phyloP scores from a whole-genome alignment of 305 asterid species.

The Solanum hybrid region DNA sequence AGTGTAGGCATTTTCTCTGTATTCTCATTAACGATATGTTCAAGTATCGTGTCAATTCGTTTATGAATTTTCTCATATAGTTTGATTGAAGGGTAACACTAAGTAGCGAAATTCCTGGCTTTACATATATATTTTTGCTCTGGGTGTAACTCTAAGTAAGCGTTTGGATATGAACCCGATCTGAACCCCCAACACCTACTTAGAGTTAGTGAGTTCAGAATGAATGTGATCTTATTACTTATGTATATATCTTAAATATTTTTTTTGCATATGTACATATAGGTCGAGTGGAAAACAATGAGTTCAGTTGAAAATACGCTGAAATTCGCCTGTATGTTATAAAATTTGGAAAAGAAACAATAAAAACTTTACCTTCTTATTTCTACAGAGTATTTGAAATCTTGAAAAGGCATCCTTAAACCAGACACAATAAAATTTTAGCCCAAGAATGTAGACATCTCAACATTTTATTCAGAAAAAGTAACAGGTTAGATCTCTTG shows the following conservation, averaged over 20 bases:
- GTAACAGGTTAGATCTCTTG: not conserved
- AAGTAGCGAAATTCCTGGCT: not conserved
- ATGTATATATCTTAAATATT: not conserved
- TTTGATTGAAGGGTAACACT: constrained; percentile 6
- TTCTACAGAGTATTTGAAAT: not conserved
- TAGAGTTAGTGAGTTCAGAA: not conserved
- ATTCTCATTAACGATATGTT: too few species aligned
- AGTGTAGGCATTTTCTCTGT: too few species aligned
- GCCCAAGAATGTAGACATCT: not conserved
- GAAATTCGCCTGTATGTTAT: not conserved
- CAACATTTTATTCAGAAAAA: not conserved
- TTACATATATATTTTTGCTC: not conserved
- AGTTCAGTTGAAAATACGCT: not conserved
- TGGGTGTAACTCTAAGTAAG: not conserved
- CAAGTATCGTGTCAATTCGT: not conserved
- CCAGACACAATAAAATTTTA: not conserved
- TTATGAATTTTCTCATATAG: not conserved
- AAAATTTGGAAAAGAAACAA: not conserved
- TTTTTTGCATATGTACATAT: not conserved
- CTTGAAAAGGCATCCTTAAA: not conserved
- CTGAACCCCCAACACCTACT: not conserved
- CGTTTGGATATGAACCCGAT: not conserved
- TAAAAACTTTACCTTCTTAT: not conserved
- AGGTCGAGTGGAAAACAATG: not conserved
- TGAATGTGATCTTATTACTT: not conserved